phyloP scores from a whole-genome alignment of 495 filamentous ascomycete genomes.

The Aspergillus homomorphus region DNA sequence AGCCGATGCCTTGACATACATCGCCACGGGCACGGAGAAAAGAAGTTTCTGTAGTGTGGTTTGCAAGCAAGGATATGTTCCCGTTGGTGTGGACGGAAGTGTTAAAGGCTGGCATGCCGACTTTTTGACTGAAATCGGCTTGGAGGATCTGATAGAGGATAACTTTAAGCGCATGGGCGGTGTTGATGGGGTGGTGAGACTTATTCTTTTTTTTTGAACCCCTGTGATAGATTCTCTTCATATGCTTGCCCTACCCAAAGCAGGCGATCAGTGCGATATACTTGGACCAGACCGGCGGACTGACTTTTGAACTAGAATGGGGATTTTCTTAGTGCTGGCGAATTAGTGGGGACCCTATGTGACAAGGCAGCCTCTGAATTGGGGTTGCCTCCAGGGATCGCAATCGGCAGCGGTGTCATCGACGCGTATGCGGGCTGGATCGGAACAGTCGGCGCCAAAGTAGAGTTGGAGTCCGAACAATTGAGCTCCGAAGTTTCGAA shows the following conservation, averaged over 20 bases:
- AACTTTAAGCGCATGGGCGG: slow-evolving; percentile 90
- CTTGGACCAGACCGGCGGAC: not conserved
- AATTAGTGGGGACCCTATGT: slow-evolving; percentile 79
- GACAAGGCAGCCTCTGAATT: slow-evolving; percentile 80
- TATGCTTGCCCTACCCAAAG: not conserved
- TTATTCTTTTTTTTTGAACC: slow-evolving; percentile 30
- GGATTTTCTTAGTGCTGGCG: slow-evolving; percentile 82
- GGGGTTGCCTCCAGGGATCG: slow-evolving; percentile 82
- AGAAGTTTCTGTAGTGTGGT: slow-evolving; percentile 90
- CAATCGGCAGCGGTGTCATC: slow-evolving; percentile 93
- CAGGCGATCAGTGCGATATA: not conserved
- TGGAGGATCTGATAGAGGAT: slow-evolving; percentile 76
- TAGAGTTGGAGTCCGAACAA: slow-evolving; percentile 61
- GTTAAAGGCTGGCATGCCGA: slow-evolving; percentile 98
- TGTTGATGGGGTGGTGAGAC: slow-evolving; percentile 86
- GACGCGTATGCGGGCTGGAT: slow-evolving; percentile 99
- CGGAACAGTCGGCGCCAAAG: slow-evolving; percentile 95
- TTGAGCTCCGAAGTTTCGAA: slow-evolving; percentile 57
- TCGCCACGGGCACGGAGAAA: slow-evolving; percentile 92
- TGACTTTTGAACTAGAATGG: slow-evolving; percentile 65
- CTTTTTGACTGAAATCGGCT: slow-evolving; percentile 79
- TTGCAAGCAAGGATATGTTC: slow-evolving; percentile 94
- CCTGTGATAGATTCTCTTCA: not conserved
- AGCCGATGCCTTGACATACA: slow-evolving; percentile 87
- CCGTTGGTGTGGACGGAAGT: slow-evolving; percentile 92